Conservation (phyloP, 2,329 filamentous ascomycete species). For the Apiospora koreana region DNA sequence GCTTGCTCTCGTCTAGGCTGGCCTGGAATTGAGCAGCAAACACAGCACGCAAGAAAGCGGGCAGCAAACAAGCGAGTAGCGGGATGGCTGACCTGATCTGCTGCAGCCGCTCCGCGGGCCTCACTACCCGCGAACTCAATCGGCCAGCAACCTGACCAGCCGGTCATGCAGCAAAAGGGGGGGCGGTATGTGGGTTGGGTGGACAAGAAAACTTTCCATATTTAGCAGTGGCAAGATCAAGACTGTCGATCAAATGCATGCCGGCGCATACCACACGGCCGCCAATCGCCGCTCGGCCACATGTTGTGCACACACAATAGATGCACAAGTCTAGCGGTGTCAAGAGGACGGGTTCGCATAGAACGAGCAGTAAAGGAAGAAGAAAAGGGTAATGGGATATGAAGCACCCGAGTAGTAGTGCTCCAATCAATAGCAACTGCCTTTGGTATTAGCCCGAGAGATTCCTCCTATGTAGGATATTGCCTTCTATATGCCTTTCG, state of each 20-base stretch:
- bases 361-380: background rate
- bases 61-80: background rate
- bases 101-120: background rate
- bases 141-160: background rate
- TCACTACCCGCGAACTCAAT: slow-evolving; percentile 1
- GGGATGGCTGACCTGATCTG: slow-evolving; percentile 1
- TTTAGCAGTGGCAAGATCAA: background rate
- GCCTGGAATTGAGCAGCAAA: background rate
- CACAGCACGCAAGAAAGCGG: background rate
- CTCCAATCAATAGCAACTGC: background rate
- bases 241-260: background rate
- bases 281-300: background rate
- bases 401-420: background rate
- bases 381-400: background rate
- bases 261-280: background rate
- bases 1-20: background rate
- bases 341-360: background rate
- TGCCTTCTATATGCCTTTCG: background rate
- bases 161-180: background rate
- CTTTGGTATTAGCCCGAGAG: background rate
- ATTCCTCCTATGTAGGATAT: slow-evolving; percentile 3
- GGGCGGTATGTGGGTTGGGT: background rate
- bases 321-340: no score
- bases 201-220: background rate
- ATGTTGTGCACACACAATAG: background rate